These are phyloP conservation scores for Ascocoryne sarcoides DNA, from an alignment of 2,329 filamentous ascomycete genomes.

Conservation along the genomic window DNA sequence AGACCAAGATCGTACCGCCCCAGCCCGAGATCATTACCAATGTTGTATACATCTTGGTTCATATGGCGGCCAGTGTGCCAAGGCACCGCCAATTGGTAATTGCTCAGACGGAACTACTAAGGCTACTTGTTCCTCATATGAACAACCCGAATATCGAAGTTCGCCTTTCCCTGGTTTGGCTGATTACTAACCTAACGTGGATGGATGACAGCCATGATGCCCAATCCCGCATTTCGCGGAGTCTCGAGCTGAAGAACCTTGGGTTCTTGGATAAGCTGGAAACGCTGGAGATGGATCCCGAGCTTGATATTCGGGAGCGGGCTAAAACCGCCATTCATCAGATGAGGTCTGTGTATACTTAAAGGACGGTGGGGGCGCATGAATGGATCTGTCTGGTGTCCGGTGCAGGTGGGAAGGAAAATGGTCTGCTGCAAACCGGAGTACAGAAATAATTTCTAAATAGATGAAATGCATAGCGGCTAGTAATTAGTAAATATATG, in stretches of 20 bases:
- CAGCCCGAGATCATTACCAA: constrained; percentile 65
- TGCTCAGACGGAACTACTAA: constrained; percentile 66
- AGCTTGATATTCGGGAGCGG: constrained; percentile 75
- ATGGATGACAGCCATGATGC: constrained; percentile 65
- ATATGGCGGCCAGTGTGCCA: constrained; percentile 76
- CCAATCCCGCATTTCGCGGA: constrained; percentile 56
- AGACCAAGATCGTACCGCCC: constrained; percentile 45
- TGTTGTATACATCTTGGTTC: constrained; percentile 74
- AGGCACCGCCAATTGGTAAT: constrained; percentile 71
- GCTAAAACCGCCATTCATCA: constrained; percentile 73
- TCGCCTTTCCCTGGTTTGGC: constrained; percentile 69
- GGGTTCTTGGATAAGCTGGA: constrained; percentile 63
- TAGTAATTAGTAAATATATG: too few relatives aligned
- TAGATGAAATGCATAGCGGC: too few relatives aligned
- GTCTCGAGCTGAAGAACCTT: constrained; percentile 57
- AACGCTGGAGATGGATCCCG: constrained; percentile 56
- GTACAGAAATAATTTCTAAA: too few relatives aligned
- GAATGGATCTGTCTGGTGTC: too few relatives aligned
- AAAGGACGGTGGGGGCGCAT: too few relatives aligned
- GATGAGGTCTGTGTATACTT: too few relatives aligned
- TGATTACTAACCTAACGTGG: constrained; percentile 79
- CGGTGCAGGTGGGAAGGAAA: too few relatives aligned
- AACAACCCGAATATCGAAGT: constrained; percentile 65
- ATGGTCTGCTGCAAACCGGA: too few relatives aligned
- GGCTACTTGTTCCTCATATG: constrained; percentile 64